Evolutionary conservation across 1,139 yeast species (phyloP), one percentile per base, ranked within the genome.

Genomic region (Geotrichum phurueaensis): DNA sequence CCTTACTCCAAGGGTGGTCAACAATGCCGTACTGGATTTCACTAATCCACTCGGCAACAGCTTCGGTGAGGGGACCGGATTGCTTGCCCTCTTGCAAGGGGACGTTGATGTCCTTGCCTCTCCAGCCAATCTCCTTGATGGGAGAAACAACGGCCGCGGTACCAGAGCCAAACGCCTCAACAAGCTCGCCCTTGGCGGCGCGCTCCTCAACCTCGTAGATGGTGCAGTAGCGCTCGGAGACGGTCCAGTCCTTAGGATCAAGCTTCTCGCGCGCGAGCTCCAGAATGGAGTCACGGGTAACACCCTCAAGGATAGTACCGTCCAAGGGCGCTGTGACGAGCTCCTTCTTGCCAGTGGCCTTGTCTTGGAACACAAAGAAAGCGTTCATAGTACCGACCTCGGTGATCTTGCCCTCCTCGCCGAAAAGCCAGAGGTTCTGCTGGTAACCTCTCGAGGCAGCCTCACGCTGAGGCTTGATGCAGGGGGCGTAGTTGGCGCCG

Each of bases 371-470:
- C 15, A 85, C 97, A 69, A 89, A 85, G 78, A 92, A 94, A 54
- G 82, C 92, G 76, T 94, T 94, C 98, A 94, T 94, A 63, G 98
- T 91, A 67, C 99, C 99, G 63, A 89, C 98, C 78, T 94, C 99
- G 65, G 98, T 94, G 70, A 94, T 83, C 73, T 84, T 78, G 64
- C 91, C 90, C 71, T 92, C 94, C 57, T 87, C 89, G 61, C 97
- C 97, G 71, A 92, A 91, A 68, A 94, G 80, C 99, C 99, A 94
- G 75, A 94, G 80, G 80, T 92, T 91, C 77, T 94, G 99, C 73
- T 88, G 92, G 80, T 85, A 92, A 54, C 99, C 99, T 71, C 88
- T 83, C 53, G 79, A 71, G 58, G 96, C 96, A 57, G 99, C 98
- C 76, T 85, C 84, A 68, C 83, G 78, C 78, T 89, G 97, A 36